phyloP scores from a whole-genome alignment of 1,284 basidiomycete genomes.

The Moniliella sp. region DNA sequence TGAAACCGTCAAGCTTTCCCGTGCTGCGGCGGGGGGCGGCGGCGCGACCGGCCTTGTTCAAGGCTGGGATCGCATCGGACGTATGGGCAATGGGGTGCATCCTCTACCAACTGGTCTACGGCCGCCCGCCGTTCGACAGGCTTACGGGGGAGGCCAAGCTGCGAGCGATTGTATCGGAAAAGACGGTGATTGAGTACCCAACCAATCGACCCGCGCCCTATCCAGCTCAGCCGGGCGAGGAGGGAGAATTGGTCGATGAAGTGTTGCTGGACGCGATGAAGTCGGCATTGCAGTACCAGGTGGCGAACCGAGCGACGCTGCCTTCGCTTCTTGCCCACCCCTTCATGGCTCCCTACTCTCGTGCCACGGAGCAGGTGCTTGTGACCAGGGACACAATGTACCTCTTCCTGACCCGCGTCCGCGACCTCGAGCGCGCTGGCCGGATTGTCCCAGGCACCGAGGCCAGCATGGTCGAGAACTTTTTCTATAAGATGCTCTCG shows the following conservation, averaged over 20 bases:
- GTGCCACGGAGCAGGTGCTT: not conserved
- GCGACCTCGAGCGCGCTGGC: too few species aligned
- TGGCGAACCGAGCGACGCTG: conserved; percentile 60
- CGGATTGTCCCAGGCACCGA: too few species aligned
- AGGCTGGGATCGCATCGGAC: conserved; percentile 40
- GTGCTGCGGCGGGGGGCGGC: not conserved
- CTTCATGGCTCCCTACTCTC: conserved; percentile 24
- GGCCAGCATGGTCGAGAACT: too few species aligned
- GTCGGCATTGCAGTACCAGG: conserved; percentile 49
- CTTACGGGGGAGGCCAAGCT: conserved; percentile 72
- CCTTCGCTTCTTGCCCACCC: conserved; percentile 41
- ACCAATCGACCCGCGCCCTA: too few species aligned
- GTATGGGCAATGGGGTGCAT: conserved; percentile 96
- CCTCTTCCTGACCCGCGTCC: not conserved
- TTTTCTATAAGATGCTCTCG: too few species aligned
- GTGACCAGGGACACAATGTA: not conserved
- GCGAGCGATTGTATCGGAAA: conserved; percentile 58
- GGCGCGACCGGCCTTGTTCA: not conserved
- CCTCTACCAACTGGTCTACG: conserved; percentile 84
- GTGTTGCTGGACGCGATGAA: conserved; percentile 54
- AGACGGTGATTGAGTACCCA: conserved; percentile 53
- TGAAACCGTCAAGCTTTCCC: conserved; percentile 23
- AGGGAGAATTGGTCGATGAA: conserved; percentile 42
- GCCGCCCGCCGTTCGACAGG: conserved; percentile 68
- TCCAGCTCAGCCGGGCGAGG: too few species aligned